These are phyloP conservation scores for Fusarium sp. DNA, from an alignment of 2,329 filamentous ascomycete species.

Conservation along the genomic window DNA sequence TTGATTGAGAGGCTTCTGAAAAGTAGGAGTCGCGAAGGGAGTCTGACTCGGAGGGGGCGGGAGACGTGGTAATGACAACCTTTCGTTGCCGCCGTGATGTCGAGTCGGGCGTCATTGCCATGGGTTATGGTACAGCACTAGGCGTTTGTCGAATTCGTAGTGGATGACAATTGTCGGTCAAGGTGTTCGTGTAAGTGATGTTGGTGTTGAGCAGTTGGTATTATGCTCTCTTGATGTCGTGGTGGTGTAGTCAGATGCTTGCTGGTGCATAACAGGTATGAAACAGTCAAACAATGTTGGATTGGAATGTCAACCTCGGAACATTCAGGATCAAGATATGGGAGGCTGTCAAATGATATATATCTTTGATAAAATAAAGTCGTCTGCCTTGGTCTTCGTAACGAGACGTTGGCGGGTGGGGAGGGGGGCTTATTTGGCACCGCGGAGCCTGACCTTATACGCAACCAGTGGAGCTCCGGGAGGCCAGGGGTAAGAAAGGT, in stretches of 20 bases:
- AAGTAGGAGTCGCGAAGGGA: slow-evolving; percentile 46
- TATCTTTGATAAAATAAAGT: slow-evolving; percentile 34
- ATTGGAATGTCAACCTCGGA: slow-evolving; percentile 24
- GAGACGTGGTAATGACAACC: slow-evolving; percentile 42
- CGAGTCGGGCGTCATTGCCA: slow-evolving; percentile 33
- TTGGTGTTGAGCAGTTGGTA: slow-evolving; percentile 8
- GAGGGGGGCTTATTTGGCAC: slow-evolving; percentile 45
- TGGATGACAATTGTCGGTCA: slow-evolving; percentile 9
- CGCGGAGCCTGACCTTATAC: slow-evolving; percentile 42
- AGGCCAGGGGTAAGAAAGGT: slow-evolving; percentile 34
- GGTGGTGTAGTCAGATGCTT: slow-evolving; percentile 9
- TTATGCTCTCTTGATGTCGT: slow-evolving; percentile 3
- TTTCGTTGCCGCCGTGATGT: slow-evolving; percentile 42
- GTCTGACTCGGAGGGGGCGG: slow-evolving; percentile 41
- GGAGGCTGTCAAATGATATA: slow-evolving; percentile 37
- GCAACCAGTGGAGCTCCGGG: slow-evolving; percentile 41
- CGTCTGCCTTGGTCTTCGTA: slow-evolving; percentile 42
- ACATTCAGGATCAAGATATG: slow-evolving; percentile 26
- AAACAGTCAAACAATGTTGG: slow-evolving; percentile 8
- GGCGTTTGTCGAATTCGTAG: slow-evolving; percentile 9
- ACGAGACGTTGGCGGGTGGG: slow-evolving; percentile 40
- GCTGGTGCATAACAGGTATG: slow-evolving; percentile 13
- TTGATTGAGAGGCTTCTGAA: slow-evolving; percentile 43
- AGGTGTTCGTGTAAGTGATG: slow-evolving; percentile 28
- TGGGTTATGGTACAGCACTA: slow-evolving; percentile 9